Conservation (phyloP, 768 basidiomycete species). For the Fomitopsis serialis region DNA sequence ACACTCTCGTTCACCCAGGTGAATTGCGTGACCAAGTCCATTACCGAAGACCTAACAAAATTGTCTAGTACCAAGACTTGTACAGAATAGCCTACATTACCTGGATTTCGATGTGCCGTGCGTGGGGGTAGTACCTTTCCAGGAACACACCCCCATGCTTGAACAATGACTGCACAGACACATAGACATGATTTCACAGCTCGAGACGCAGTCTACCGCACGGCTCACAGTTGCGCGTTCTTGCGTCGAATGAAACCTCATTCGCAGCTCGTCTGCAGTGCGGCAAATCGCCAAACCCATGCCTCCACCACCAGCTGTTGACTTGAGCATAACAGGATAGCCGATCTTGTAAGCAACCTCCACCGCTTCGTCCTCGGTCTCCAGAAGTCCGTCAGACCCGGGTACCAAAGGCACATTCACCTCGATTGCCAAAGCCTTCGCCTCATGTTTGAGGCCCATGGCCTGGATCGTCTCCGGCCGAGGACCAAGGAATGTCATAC, state of each 20-base stretch:
- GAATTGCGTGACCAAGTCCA: slow-evolving; percentile 49
- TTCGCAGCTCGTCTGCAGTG: slow-evolving; percentile 31
- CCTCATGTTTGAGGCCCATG: slow-evolving; percentile 64
- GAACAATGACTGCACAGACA: slow-evolving; percentile 31
- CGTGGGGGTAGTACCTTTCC: slow-evolving; percentile 50
- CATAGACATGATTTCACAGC: background rate
- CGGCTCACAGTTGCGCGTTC: slow-evolving; percentile 40
- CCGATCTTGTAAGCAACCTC: slow-evolving; percentile 37
- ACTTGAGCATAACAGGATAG: slow-evolving; percentile 62
- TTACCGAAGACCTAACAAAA: slow-evolving; percentile 58
- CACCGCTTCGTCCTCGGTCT: slow-evolving; percentile 35
- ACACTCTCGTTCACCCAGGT: slow-evolving; percentile 69
- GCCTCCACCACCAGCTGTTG: slow-evolving; percentile 66
- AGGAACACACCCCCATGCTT: slow-evolving; percentile 47
- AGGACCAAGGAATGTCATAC: slow-evolving; percentile 57
- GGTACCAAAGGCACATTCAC: slow-evolving; percentile 52
- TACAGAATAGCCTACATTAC: slow-evolving; percentile 22
- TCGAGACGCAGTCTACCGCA: background rate
- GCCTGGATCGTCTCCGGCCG: slow-evolving; percentile 38
- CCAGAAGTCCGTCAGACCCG: slow-evolving; percentile 47
- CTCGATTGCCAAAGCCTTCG: slow-evolving; percentile 36
- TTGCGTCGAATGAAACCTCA: slow-evolving; percentile 31
- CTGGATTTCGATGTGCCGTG: slow-evolving; percentile 65
- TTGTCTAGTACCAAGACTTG: background rate
- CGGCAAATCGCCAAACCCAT: slow-evolving; percentile 58